Percentiles rank a stretch among this genome's conserved stretches.
These are phyloP conservation scores for Epichloe hybrida DNA, from an alignment of 2,329 filamentous ascomycete genomes.

Conservation along the genomic window DNA sequence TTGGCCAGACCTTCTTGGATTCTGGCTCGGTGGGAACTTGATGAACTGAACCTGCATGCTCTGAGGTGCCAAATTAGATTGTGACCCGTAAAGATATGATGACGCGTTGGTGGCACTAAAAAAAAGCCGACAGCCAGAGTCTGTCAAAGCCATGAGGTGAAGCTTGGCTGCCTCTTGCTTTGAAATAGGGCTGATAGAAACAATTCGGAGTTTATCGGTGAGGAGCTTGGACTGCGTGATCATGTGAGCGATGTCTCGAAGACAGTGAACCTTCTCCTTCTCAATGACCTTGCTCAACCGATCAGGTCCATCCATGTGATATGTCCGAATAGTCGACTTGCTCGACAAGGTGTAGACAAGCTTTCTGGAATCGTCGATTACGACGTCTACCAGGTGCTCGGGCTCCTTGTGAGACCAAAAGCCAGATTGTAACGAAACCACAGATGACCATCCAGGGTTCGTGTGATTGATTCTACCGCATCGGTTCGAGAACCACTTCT, in stretches of 20 bases:
- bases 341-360: slow-evolving; percentile 86
- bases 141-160: slow-evolving; percentile 80
- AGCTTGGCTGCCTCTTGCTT: slow-evolving; percentile 67
- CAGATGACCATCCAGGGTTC: slow-evolving; percentile 54
- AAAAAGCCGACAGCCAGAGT: slow-evolving; percentile 82
- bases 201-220: slow-evolving; percentile 55
- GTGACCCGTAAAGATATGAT: slow-evolving; percentile 48
- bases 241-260: slow-evolving; percentile 74
- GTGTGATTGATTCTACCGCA: slow-evolving; percentile 86
- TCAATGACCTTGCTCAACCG: slow-evolving; percentile 51
- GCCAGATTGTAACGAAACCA: slow-evolving; percentile 37
- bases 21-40: slow-evolving; percentile 63
- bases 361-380: slow-evolving; percentile 75
- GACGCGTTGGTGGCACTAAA: slow-evolving; percentile 76
- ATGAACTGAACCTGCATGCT: slow-evolving; percentile 97
- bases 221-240: slow-evolving; percentile 61
- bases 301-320: slow-evolving; percentile 61
- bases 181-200: slow-evolving; percentile 76
- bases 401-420: slow-evolving; percentile 37
- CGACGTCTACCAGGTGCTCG: slow-evolving; percentile 65
- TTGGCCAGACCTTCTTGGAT: slow-evolving; percentile 17
- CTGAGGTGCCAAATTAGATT: slow-evolving; percentile 56
- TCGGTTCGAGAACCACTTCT: slow-evolving; percentile 86
- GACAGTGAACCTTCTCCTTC: slow-evolving; percentile 46
- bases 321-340: slow-evolving; percentile 78